Base-by-base conservation (phyloP, 163 green algal genomes). In the Scenedesmus sp. region DNA sequence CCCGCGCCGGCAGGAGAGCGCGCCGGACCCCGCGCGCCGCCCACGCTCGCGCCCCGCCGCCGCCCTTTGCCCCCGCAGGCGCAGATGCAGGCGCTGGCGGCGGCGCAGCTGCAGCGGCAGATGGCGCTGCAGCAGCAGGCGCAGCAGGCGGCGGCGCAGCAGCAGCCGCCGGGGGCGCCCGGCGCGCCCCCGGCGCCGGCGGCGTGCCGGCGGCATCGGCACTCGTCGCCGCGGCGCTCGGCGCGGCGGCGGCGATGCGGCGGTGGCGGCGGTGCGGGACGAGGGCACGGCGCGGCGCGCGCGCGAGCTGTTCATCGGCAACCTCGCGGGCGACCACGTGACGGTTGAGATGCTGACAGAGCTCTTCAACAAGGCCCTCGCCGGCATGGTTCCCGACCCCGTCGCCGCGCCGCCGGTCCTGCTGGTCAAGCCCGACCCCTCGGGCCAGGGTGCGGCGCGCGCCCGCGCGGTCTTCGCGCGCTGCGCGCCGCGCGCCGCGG, bases 351-450 rank as follows among this genome's bases (percentile, higher is more conserved):
- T 95, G 84, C 83, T 97, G 70, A 60, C 78, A 1, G 93, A 96
- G 85, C 85, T 97, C n/a, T 97, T 96, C 85, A 95, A 96, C 73
- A 84, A 82, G 1, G 83, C 89, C 3, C 84, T 97, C 33, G 84
- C 86, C 6, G 89, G 94, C 77, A 70, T 94, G 70, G 86, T 96
- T 33, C 83, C 84, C 18, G 91, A 97, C 80, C 92, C 92, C 28
- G 66, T 89, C 11, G 77, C 70, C n/a, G 90, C 91, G 62, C 91
- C 93, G 24, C 89, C 93, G 0, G 93, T 97, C 2, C 76, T 93
- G 33, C 93, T 87, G n/a, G 88, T 87, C 15, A 84, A 84, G 31
- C 77, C 94, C 70, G 89, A 93, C 65, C 62, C 81, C 11, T 84
- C 80, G 60, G 86, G 85, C 85, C 78, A 66, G 47, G 22, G 57